Evolutionary conservation across 495 filamentous ascomycete species (phyloP), one percentile per base, ranked within the genome.

Genomic region (Elaphomyces granulatus): DNA sequence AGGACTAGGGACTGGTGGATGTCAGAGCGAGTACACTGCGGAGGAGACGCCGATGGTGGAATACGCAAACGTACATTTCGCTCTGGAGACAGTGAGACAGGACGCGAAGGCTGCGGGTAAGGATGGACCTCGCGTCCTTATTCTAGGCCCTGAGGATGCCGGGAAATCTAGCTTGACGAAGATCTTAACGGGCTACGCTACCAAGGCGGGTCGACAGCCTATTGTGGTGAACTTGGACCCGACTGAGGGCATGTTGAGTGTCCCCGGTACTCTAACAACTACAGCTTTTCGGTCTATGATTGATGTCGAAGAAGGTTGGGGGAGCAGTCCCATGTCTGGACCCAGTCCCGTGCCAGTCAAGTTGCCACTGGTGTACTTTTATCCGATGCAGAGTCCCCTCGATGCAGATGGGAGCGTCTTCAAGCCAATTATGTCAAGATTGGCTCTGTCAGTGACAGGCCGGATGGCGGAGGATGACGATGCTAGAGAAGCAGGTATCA

Each of bases 261-360:
- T 94, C 32, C 85, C 92, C 0, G 87, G 87, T 6, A 88, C 78
- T 20, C 52, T 99, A 38, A 85, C 82, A 34, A 85, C 87, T 0
- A 78, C 81, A 8, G 76, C 81, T 2, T 87, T 94, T 48, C 76
- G 77, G 1, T 80, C 79, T 0, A 76, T 94, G 52, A 72, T 99
- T 51, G 87, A 95, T 54, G 72, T 94, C 1, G 83, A 85, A 50
- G 81, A 90, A 38, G 87, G 87, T 2, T 94, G 85, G 73, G 92
- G 92, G 28, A 84, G 69, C 52, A 87, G 81, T 52, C 87, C 90
- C 1, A 93, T 85, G 47, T 88, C 78, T 42, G 88, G 87, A 2
- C 87, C 92, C 4, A 90, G 79, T 44, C 71, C 76, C 9, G 73
- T 90, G 12, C 86, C 90, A 1, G 83, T 94, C 17, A 96, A 94